phyloP scores from a whole-genome alignment of 176 grass and related monocot species.

The Elaeis guineensis region DNA sequence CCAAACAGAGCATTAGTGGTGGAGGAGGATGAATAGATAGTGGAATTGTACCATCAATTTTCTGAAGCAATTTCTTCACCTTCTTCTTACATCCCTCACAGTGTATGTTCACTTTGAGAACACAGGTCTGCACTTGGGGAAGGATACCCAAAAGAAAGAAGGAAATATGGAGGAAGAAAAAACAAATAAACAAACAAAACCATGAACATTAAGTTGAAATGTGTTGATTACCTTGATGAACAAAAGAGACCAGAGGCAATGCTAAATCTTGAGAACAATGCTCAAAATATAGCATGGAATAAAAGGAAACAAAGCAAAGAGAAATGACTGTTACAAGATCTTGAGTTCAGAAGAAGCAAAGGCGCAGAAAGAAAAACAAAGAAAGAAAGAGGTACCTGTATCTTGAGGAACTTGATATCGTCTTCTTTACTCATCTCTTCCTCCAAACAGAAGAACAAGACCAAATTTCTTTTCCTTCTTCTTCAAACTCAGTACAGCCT shows the following conservation, averaged over 20 bases:
- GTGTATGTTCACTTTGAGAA: constrained; percentile 90
- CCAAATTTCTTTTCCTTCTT: too few species aligned
- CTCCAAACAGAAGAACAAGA: constrained; percentile 1
- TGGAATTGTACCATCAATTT: constrained; percentile 62
- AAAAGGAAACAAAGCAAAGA: background rate
- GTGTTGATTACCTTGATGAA: too few species aligned
- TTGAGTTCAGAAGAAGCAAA: background rate
- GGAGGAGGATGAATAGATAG: background rate
- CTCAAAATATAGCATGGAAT: background rate
- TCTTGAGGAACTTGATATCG: constrained; percentile 40
- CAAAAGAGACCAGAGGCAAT: too few species aligned
- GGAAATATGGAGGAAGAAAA: too few species aligned
- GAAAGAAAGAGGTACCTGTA: constrained; percentile 48
- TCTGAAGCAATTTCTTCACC: constrained; percentile 87
- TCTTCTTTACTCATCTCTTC: constrained; percentile 67
- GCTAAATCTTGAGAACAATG: too few species aligned
- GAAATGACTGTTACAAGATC: background rate
- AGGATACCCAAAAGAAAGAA: background rate
- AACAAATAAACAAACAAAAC: too few species aligned
- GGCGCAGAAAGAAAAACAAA: background rate
- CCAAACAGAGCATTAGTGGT: background rate
- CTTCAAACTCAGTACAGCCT: too few species aligned
- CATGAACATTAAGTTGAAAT: too few species aligned
- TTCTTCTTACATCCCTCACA: constrained; percentile 94
- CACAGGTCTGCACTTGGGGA: constrained; percentile 38